phyloP scores from a whole-genome alignment of 208 protist genomes.

The Trypanosoma scelopori region DNA sequence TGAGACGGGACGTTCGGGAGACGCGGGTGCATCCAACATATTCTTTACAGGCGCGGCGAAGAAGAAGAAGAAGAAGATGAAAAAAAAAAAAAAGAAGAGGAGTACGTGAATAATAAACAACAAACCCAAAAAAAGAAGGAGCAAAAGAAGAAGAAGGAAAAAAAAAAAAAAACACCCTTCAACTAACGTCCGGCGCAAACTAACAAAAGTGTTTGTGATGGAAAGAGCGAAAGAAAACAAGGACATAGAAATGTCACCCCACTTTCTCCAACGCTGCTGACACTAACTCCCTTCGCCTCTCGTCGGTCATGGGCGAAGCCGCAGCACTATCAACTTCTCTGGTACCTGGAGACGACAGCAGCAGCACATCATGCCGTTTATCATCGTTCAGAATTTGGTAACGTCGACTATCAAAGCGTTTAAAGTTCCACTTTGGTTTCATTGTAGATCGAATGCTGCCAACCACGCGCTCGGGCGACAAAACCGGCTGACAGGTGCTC shows the following conservation, averaged over 20 bases:
- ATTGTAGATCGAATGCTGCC: conserved; percentile 52
- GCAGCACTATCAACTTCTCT: not conserved
- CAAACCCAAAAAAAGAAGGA: conserved; percentile 4
- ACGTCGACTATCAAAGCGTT: conserved; percentile 41
- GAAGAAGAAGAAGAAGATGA: conserved; percentile 15
- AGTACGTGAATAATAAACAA: not conserved
- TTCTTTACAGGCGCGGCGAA: not conserved
- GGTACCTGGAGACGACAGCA: conserved; percentile 4
- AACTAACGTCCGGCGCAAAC: too few species aligned
- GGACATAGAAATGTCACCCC: not conserved
- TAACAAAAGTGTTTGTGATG: too few species aligned
- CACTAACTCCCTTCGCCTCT: conserved; percentile 24
- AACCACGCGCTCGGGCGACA: conserved; percentile 34
- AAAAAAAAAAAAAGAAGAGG: not conserved
- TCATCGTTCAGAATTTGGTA: conserved; percentile 27
- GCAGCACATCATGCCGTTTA: conserved; percentile 7
- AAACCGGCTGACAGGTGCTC: conserved; percentile 11
- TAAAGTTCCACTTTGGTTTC: conserved; percentile 45
- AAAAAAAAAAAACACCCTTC: not conserved
- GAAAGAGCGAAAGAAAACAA: not conserved
- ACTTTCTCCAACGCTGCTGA: not conserved
- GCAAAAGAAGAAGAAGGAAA: not conserved
- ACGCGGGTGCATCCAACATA: conserved; percentile 5
- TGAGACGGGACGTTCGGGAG: conserved; percentile 24
- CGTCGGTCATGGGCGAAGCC: conserved; percentile 12